Evolutionary conservation across 1,284 basidiomycete species (phyloP), one percentile per base, ranked within the genome.

Genomic region (Boletus mariae): DNA sequence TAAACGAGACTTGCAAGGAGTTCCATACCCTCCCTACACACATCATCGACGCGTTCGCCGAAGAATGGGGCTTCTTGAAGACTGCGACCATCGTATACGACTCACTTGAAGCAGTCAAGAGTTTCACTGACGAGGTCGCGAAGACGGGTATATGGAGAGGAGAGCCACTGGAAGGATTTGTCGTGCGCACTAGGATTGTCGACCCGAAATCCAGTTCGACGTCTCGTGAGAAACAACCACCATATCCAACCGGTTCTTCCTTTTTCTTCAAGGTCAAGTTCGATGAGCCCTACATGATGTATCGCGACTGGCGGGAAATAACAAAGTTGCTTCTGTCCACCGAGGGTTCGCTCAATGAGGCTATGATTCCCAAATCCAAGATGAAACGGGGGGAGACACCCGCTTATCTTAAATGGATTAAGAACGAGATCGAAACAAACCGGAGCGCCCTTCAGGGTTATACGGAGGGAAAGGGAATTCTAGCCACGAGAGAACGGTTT

Each of bases 201-300:
- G 64, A 71, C 20, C 72, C 77, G 5, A 75, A 58, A 17, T 46
- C 48, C 3, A 57, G 73, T 7, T 62, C 64, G 7, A 64, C 64
- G n/a, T 61, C 64, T 40, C 61, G 57, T 23, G 68, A 66, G 51
- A 61, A 60, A 38, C 73, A 73, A 34, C 80, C 83, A 9, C 93
- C 92, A 0, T 95, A 95, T 65, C 70, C 76, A 0, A 72, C 85
- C 0, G 90, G 90, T 13, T 85, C 91, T 6, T 87, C 92, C 0
- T 97, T 98, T 78, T 98, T 99, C 79, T 99, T 98, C 85, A 99
- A 99, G 71, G 83, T 99, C 74, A 99, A 99, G 71, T 99, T 98
- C 69, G 94, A 98, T 71, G 94, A 99, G 68, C 96, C 96, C 0
- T 99, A 99, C 69, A 85, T 98, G 75, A 96, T 97, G 85, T 98